Base-by-base conservation (phyloP, 2,329 filamentous ascomycete species). In the Gnomoniopsis sp. region DNA sequence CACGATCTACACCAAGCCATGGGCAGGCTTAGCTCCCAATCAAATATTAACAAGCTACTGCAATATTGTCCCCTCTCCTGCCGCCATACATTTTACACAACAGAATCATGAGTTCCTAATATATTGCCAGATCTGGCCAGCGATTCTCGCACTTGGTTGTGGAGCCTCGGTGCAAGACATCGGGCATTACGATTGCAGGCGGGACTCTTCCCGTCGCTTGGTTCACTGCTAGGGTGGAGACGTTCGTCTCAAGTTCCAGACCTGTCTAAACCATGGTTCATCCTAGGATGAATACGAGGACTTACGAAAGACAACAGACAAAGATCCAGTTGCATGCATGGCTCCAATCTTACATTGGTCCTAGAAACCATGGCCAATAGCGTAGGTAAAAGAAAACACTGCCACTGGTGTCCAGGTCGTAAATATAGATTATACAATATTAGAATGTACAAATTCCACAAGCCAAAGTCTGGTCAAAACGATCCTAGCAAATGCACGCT, bases 381-480 rank as follows among this genome's bases (percentile, higher is more conserved):
- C 58, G 49, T 36, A 53, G 51, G 58, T 46, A 12, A 15, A 41
- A n/a, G 14, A 14, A 41, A 14, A 15, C 50, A 55, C 47, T 54
- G 51, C 50, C 50, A 48, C 30, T 44, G 52, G 19, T 44, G 55
- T 58, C 55, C 54, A 60, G 58, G 52, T 43, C 63, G 58, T 61
- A 59, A 60, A 56, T 65, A 66, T 67, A 66, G 71, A 71, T 72
- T 73, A 73, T 71, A 72, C 69, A 72, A 69, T 70, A 73, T 65
- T 68, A 71, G 66, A 72, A 72, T 71, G 70, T 70, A 68, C 66
- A 66, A 56, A 66, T 65, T 61, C 64, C 64, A 67, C 66, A 67
- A 63, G 65, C 63, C 53, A 63, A 55, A 46, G 44, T 55, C n/a
- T 47, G 61, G 55, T 44, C 53, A 51, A 55, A 58, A 51, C 57